Evolutionary conservation across 805 yeast species (phyloP), one percentile per base, ranked within the genome.

Genomic region (Saccharomyces cerevisiae): DNA sequence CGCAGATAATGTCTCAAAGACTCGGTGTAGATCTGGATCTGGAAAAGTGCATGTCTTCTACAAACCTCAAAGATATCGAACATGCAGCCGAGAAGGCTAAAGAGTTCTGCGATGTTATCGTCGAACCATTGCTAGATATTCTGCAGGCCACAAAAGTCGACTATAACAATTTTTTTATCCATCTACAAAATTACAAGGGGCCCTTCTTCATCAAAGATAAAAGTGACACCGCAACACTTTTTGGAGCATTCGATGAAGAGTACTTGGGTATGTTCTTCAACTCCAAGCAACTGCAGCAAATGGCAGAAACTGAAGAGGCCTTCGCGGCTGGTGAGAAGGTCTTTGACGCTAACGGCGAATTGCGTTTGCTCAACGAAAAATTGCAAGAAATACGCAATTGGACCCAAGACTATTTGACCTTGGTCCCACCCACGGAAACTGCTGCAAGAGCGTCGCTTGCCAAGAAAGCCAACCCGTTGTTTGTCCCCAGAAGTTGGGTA

Each of bases 401-500:
- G 87, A 68, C 88, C 6, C 65, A 68, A 0, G 58, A 61, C 1
- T 89, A 80, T 67, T 70, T 68, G 29, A 66, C 66, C 2, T 73
- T 85, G 48, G 64, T 82, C 9, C 59, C 55, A 10, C 49, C 55
- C 2, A 41, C 43, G 14, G 57, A 54, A 0, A 77, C 78, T 48
- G 69, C 75, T 6, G 66, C 64, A 11, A 74, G 91, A 51, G 60
- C 56, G 3, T 57, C 55, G 8, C 60, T 74, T 3, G 81, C 89
- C 49, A 64, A 71, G 6, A 52, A 60, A 2, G 73, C 71, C 50
- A 94, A 92, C 63, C 99, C 98, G 2, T 65, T 80, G 36, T 92
- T 92, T 64, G 78, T 87, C 5, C 94, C 96, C 22, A 77, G 92
- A 56, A 87, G 83, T 58, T 89, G 96, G 90, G 84, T 91, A 51